phyloP scores from a whole-genome alignment of 2,329 filamentous ascomycete genomes.

The Stagonosporopsis chrysanthemi region DNA sequence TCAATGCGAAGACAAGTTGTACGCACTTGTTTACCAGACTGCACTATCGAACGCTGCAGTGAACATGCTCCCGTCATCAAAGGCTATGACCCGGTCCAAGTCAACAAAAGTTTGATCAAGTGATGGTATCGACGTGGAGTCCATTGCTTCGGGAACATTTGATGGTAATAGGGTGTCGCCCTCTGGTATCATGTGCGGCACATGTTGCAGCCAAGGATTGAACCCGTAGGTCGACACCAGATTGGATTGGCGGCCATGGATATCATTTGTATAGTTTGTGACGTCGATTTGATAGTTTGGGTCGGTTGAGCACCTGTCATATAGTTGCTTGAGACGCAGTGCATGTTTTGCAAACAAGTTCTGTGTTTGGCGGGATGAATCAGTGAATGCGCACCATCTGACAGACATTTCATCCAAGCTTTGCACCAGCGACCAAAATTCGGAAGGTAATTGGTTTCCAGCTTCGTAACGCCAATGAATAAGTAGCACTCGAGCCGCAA shows the following conservation, averaged over 20 bases:
- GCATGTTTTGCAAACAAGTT: conserved; percentile 23
- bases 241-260: neutral
- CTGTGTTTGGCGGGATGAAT: neutral
- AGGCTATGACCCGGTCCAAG: conserved; percentile 32
- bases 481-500: conserved; percentile 29
- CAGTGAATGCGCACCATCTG: conserved; percentile 17
- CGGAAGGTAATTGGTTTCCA: conserved; percentile 15
- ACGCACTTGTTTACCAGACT: neutral
- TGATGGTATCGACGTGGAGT: conserved; percentile 23
- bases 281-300: conserved; percentile 19
- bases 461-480: conserved; percentile 25
- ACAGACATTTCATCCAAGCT: conserved; percentile 29
- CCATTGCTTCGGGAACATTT: neutral
- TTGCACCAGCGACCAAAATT: conserved; percentile 29
- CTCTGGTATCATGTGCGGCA: neutral
- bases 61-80: conserved; percentile 36
- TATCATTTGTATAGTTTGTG: conserved; percentile 23
- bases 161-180: conserved; percentile 1
- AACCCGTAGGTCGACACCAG: neutral
- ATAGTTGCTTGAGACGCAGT: conserved; percentile 18
- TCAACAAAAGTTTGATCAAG: conserved; percentile 28
- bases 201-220: neutral
- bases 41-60: conserved; percentile 20
- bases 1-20: neutral
- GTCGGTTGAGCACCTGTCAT: conserved; percentile 16